Evolutionary conservation across 768 basidiomycete species (phyloP).

Genomic region (Leccinum longicurvipes): DNA sequence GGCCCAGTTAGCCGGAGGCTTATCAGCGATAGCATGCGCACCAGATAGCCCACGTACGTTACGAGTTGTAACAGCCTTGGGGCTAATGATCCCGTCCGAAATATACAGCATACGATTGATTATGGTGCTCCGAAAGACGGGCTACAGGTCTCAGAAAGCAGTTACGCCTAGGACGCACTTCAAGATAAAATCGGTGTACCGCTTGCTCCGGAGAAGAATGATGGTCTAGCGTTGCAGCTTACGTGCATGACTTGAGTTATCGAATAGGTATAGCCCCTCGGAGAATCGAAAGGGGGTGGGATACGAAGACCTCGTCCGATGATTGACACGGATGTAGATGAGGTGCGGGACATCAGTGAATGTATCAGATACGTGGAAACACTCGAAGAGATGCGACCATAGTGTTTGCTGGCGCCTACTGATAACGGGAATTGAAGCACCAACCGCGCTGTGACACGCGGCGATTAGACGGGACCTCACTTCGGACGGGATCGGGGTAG

Average conservation of each 20-base stretch:
- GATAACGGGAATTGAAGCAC: conserved; percentile 69
- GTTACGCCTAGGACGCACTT: conserved; percentile 88
- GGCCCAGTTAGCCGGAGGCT: neutral
- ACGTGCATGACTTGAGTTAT: neutral
- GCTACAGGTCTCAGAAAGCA: conserved; percentile 76
- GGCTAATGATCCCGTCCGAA: neutral
- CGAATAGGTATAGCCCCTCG: conserved; percentile 35
- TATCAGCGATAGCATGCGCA: conserved; percentile 1
- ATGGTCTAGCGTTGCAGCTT: conserved; percentile 1
- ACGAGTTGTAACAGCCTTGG: conserved; percentile 36
- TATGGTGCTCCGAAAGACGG: conserved; percentile 88
- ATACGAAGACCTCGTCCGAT: conserved; percentile 86
- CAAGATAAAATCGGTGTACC: conserved; percentile 94
- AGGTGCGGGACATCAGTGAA: conserved; percentile 88
- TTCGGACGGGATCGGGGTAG: conserved; percentile 81
- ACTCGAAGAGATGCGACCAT: conserved; percentile 60
- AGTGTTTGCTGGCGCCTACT: neutral
- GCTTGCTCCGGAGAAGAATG: conserved; percentile 73
- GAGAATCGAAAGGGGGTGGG: conserved; percentile 71
- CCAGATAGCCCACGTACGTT: conserved; percentile 86
- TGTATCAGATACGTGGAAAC: conserved; percentile 85
- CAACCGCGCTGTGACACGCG: conserved; percentile 87
- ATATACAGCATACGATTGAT: neutral
- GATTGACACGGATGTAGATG: conserved; percentile 86
- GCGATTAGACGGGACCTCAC: conserved; percentile 75